Percentiles rank a stretch among this genome's conserved stretches.
Evolutionary conservation across 2,329 filamentous ascomycete species (phyloP).

Genomic region (Seiridium unicorne): DNA sequence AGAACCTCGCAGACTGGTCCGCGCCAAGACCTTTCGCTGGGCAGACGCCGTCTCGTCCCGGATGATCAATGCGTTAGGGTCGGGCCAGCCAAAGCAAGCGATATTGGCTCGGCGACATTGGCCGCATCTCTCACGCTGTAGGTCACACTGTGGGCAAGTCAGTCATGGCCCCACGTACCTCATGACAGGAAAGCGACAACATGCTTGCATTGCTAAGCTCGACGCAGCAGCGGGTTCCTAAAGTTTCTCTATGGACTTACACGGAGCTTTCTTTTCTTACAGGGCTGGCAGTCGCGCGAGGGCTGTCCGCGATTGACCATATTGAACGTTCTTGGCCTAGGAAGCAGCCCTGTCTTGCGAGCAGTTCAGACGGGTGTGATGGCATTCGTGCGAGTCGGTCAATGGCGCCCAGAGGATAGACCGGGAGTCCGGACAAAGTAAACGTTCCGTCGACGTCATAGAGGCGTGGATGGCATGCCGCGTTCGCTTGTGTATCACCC

Average conservation of each 20-base stretch:
- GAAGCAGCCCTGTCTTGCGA: not conserved
- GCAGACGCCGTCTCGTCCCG: slow-evolving; percentile 19
- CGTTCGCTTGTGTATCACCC: not conserved
- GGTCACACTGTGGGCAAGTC: slow-evolving; percentile 16
- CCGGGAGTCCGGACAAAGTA: not conserved
- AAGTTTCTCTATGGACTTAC: slow-evolving; percentile 9
- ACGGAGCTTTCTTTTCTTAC: slow-evolving; percentile 20
- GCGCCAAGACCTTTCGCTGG: slow-evolving; percentile 11
- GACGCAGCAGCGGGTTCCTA: not conserved
- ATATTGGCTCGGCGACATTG: slow-evolving; percentile 21
- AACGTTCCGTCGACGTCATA: not conserved
- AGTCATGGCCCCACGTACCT: not conserved
- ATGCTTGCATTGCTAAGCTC: not conserved
- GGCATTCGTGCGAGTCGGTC: not conserved
- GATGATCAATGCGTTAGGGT: slow-evolving; percentile 19
- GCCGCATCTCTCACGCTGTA: slow-evolving; percentile 16
- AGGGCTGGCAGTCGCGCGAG: slow-evolving; percentile 21
- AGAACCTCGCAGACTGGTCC: not conserved
- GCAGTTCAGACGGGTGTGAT: not conserved
- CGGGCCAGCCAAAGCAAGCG: slow-evolving; percentile 23
- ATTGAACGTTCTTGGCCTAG: not conserved
- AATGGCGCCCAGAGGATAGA: not conserved
- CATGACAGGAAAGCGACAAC: not conserved
- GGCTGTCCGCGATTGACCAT: slow-evolving; percentile 22
- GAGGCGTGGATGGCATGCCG: not conserved